phyloP scores from a whole-genome alignment of 495 filamentous ascomycete species.

The Aspergillus ellipticus region DNA sequence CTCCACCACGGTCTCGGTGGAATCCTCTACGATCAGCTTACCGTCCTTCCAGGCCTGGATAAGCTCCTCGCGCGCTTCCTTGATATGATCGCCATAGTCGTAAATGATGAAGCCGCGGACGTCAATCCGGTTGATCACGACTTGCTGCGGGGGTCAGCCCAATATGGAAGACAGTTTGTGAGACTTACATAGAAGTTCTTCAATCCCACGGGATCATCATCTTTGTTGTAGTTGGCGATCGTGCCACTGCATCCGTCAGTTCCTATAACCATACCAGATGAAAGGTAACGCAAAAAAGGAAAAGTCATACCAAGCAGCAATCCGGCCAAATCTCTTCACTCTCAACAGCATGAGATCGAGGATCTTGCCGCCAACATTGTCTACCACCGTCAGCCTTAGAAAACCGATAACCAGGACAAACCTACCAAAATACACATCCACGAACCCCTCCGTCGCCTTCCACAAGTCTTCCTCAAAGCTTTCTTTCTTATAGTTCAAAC shows the following conservation, averaged over 20 bases:
- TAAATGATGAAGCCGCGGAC: conserved; percentile 63
- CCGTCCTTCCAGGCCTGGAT: conserved; percentile 50
- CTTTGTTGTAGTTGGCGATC: conserved; percentile 46
- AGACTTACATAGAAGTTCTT: conserved; percentile 44
- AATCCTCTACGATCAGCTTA: conserved; percentile 45
- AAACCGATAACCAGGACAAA: not conserved
- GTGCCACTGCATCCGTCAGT: conserved; percentile 34
- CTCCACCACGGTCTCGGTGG: conserved; percentile 54
- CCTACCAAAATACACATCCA: conserved; percentile 58
- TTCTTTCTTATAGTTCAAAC: conserved; percentile 62
- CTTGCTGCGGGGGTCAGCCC: conserved; percentile 21
- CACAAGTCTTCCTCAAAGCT: conserved; percentile 54
- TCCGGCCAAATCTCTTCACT: conserved; percentile 52
- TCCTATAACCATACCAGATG: not conserved
- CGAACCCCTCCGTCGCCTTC: conserved; percentile 57
- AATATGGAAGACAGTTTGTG: not conserved
- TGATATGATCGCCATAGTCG: conserved; percentile 44
- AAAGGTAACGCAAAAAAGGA: not conserved
- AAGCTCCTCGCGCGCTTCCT: conserved; percentile 41
- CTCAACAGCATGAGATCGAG: conserved; percentile 57
- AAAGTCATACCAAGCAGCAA: conserved; percentile 51
- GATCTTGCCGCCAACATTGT: conserved; percentile 69
- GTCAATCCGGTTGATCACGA: conserved; percentile 46
- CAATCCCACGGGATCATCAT: conserved; percentile 25
- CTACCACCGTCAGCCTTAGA: conserved; percentile 21